Conservation (phyloP, 2,329 filamentous ascomycete species). For the Pseudogymnoascus sp. region DNA sequence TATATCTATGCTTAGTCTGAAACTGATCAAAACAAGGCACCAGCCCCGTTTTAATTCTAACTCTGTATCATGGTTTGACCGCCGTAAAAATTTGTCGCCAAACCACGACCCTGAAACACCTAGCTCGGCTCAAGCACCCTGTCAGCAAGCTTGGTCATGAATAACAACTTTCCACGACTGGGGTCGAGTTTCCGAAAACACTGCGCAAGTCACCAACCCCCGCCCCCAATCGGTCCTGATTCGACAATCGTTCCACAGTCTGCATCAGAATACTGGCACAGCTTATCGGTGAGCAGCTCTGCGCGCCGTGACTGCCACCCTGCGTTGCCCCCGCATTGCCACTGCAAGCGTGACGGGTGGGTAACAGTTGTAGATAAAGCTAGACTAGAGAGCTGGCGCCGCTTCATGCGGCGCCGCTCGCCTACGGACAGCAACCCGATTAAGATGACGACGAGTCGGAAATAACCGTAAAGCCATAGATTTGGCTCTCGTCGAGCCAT, state of each 20-base stretch:
- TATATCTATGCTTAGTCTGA: too few species aligned
- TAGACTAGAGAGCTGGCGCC: background rate
- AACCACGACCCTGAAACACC: too few species aligned
- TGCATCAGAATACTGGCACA: background rate
- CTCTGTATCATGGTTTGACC: too few species aligned
- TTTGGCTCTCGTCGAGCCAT: background rate
- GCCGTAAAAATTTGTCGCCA: too few species aligned
- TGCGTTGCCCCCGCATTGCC: background rate
- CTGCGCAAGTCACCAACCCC: background rate
- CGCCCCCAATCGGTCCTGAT: background rate
- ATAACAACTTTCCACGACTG: background rate
- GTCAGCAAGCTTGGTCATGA: background rate
- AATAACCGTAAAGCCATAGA: conserved; percentile 1
- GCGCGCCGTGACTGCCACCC: background rate
- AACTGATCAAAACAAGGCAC: too few species aligned
- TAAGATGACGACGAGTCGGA: background rate
- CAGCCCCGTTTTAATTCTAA: too few species aligned
- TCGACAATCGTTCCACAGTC: background rate
- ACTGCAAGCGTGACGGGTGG: background rate
- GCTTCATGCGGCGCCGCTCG: background rate
- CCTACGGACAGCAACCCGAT: background rate
- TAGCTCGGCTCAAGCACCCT: too few species aligned
- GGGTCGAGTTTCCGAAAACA: too few species aligned
- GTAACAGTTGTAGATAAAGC: background rate
- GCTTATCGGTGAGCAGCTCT: conserved; percentile 1